Base-by-base conservation (phyloP, 2,329 filamentous ascomycete genomes). In the Fusarium paranaense region DNA sequence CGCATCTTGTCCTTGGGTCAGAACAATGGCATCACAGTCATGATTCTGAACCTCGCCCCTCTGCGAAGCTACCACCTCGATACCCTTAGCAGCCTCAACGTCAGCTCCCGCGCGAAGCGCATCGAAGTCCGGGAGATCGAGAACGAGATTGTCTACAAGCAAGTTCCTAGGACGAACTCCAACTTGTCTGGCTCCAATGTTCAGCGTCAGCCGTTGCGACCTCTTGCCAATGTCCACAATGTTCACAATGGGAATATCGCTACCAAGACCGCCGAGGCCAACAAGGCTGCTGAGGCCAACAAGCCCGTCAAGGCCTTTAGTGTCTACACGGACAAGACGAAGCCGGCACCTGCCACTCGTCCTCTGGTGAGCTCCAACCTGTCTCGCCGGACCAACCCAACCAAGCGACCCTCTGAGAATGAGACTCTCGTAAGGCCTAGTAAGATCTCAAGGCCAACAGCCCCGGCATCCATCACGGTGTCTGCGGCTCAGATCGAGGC, bases 111-210 rank as follows among this genome's bases (percentile, higher is more conserved):
- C 13, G 97, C 96, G 27, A 98, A 98, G 86, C 95, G 97, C 79
- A 98, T 98, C 76, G 96, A 98, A 82, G 93, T 98, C 13, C 92
- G 95, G 60, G 97, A 98, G 82, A 94, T 98, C 67, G 96, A 98
- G 82, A 98, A 98, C 79, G 95, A 98, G 80, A 93, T 97, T 5
- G 92, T 98, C 45, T 97, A 94, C 85, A 95, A 94, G 80, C 92
- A 93, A 63, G 89, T 90, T 64, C 90, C 92, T 32, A 88, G 90
- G 65, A 86, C 88, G n/a, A 83, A 79, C 77, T 80, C 83, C 13
- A 81, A 78, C 73, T 76, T 83, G 76, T 78, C 81, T 61, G 77
- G 81, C 75, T 74, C 84, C 73, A 86, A 85, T 9, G 74, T 83
- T 4, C 85, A 87, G 63, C 89, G 96, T 18, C 95, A 98, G 80